Percentiles rank a stretch among this genome's conserved stretches.
These are phyloP conservation scores for Mycena pura DNA, from an alignment of 768 basidiomycete species.

Conservation along the genomic window DNA sequence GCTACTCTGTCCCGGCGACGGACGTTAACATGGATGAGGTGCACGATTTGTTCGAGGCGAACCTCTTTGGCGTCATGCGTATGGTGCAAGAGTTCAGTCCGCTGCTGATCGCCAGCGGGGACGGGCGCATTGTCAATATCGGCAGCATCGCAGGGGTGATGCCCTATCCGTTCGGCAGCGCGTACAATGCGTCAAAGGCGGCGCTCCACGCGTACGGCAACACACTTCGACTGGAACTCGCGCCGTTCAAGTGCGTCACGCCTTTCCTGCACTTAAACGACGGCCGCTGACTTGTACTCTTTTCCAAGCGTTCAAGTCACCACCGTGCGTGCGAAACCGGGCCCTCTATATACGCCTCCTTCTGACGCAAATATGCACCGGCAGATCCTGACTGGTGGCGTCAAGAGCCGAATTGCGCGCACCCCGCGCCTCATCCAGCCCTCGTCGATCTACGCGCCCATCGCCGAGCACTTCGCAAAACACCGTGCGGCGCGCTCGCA, in stretches of 20 bases:
- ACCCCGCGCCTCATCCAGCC: slow-evolving; percentile 15
- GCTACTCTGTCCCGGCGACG: slow-evolving; percentile 28
- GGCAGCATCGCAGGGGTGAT: slow-evolving; percentile 37
- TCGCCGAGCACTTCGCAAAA: slow-evolving; percentile 21
- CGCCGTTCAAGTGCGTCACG: slow-evolving; percentile 36
- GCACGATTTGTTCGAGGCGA: slow-evolving; percentile 37
- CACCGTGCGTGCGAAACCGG: background rate
- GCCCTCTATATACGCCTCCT: background rate
- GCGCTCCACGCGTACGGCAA: slow-evolving; percentile 39
- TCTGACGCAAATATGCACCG: background rate
- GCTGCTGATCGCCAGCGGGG: slow-evolving; percentile 34
- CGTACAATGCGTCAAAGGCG: slow-evolving; percentile 42
- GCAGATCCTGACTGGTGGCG: slow-evolving; percentile 31
- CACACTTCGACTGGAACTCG: slow-evolving; percentile 40
- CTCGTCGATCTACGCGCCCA: slow-evolving; percentile 29
- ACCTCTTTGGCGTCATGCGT: slow-evolving; percentile 39
- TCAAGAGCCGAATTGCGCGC: slow-evolving; percentile 25
- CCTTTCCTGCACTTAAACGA: background rate
- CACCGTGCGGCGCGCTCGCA: slow-evolving; percentile 20
- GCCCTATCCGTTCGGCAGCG: slow-evolving; percentile 36
- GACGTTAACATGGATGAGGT: slow-evolving; percentile 33
- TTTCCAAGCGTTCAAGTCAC: slow-evolving; percentile 4
- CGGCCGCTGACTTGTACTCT: background rate
- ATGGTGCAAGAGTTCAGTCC: slow-evolving; percentile 40
- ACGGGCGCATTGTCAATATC: slow-evolving; percentile 38